Evolutionary conservation across 2,329 filamentous ascomycete species (phyloP), one percentile per base, ranked within the genome.

Genomic region (Neofusicoccum ribis): DNA sequence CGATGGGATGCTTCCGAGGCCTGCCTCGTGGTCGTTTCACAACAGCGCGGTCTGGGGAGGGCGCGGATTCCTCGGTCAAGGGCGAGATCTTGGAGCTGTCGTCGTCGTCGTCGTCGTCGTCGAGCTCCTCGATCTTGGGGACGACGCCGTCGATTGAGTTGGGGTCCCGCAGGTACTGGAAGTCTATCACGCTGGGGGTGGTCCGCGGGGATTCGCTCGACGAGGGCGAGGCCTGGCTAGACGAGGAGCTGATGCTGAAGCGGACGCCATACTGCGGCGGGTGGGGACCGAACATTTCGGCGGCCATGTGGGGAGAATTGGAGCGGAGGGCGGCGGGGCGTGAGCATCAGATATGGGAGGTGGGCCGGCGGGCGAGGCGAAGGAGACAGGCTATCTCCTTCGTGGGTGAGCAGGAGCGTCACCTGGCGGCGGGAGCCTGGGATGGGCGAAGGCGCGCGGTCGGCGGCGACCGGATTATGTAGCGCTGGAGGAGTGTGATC

Each of bases 1-100:
- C 84, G 17, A 90, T 80, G 44, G 91, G 90, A 71, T 93, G 88
- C 80, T 96, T 96, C 77, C 92, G 85, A 59, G 93, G 93, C 63
- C 93, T 85, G 39, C 93, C 93, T 72, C 93, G 86, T 64, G 79
- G 79, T 50, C 79, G 71, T 66, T 79, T 72, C 49, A 76, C 72
- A 52, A 78, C 71, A n/a, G 74, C 72, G 67, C 75, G 72, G 41
- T 62, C 59, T 17, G 76, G 74, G 5, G 74, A 74, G 39, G 76
- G 72, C 39, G 73, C 72, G 44, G 72, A 68, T 12, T 70, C 73
- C 52, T 78, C 74, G 5, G 72, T 67, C 23, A 72, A 63, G 14
- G 73, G 69, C 49, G 75, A 74, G 54, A 76, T 68, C 61, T 78
- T 79, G 51, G 74, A 70, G 70, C 75, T 72, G 65, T 77, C 76